These are phyloP conservation scores for Colletotrichum truncatum DNA, from an alignment of 2,329 filamentous ascomycete genomes.

Conservation along the genomic window DNA sequence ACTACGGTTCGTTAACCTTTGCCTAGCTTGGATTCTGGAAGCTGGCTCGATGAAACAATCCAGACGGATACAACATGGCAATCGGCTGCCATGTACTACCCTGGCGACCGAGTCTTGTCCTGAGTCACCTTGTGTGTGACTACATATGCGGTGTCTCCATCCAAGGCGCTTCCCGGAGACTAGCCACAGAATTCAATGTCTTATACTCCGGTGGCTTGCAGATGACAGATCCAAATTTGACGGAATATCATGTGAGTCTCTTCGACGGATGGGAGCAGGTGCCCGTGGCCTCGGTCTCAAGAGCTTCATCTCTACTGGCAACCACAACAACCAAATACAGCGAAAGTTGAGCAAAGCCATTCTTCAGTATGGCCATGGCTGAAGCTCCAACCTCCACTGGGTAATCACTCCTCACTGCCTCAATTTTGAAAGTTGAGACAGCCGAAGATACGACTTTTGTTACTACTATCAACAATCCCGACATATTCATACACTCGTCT, in stretches of 20 bases:
- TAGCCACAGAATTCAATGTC: not conserved
- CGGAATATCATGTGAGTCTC: constrained; percentile 18
- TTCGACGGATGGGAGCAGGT: constrained; percentile 6
- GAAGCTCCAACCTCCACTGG: too few species aligned
- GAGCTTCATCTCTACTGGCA: not conserved
- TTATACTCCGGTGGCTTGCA: constrained; percentile 11
- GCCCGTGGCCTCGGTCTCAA: not conserved
- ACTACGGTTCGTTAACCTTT: constrained; percentile 48
- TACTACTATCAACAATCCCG: too few species aligned
- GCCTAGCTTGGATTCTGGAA: constrained; percentile 46
- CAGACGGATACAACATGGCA: not conserved
- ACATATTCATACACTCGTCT: not conserved
- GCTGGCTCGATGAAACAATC: constrained; percentile 29
- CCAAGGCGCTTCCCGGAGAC: not conserved
- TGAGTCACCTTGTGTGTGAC: constrained; percentile 6
- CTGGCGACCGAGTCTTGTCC: not conserved
- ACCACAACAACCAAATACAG: too few species aligned
- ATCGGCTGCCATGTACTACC: constrained; percentile 9
- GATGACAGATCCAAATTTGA: constrained; percentile 1
- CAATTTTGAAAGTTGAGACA: not conserved
- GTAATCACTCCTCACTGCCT: too few species aligned
- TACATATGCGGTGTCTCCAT: not conserved
- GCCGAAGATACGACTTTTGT: not conserved
- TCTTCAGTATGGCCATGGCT: not conserved
- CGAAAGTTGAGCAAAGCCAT: too few species aligned